A percentile compares a stretch with the other conserved stretches of the same genome.
phyloP scores from a whole-genome alignment of 2,329 filamentous ascomycete genomes.

The Tolypocladium tundrense region DNA sequence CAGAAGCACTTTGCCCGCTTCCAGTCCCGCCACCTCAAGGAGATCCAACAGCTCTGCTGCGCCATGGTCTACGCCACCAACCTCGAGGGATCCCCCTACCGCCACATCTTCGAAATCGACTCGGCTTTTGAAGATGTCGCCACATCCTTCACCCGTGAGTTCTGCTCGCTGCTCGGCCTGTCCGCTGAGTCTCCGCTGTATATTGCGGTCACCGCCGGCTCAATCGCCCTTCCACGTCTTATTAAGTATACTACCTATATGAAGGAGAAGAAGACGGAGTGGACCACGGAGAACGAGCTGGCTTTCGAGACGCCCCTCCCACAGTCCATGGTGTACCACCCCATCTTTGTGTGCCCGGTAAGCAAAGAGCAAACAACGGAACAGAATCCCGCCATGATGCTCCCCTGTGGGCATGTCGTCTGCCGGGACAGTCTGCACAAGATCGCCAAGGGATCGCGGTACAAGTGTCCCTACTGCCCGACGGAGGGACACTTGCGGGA shows the following conservation, averaged over 20 bases:
- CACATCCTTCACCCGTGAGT: constrained; percentile 83
- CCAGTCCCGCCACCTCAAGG: constrained; percentile 60
- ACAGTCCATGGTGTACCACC: constrained; percentile 65
- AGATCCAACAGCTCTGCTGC: constrained; percentile 72
- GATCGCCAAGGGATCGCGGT: constrained; percentile 66
- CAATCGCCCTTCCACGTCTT: constrained; percentile 80
- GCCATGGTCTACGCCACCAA: constrained; percentile 74
- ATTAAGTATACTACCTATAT: constrained; percentile 84
- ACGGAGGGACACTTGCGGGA: constrained; percentile 70
- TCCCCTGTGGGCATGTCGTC: constrained; percentile 91
- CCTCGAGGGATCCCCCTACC: constrained; percentile 67
- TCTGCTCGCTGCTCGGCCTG: constrained; percentile 82
- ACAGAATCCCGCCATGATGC: constrained; percentile 89
- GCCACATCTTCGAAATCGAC: constrained; percentile 62
- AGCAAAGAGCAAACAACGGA: constrained; percentile 95
- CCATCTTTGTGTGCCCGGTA: constrained; percentile 95
- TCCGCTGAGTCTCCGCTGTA: constrained; percentile 90
- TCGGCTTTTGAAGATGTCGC: constrained; percentile 75
- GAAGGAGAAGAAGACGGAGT: constrained; percentile 82
- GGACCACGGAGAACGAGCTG: constrained; percentile 85
- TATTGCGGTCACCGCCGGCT: constrained; percentile 82
- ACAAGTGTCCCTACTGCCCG: constrained; percentile 97
- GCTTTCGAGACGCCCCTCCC: constrained; percentile 63
- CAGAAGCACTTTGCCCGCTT: constrained; percentile 65
- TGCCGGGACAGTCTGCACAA: constrained; percentile 73